Evolutionary conservation across 441 rosid species (phyloP), one percentile per base, ranked within the genome.

Genomic region (Flueggea neowawraea): DNA sequence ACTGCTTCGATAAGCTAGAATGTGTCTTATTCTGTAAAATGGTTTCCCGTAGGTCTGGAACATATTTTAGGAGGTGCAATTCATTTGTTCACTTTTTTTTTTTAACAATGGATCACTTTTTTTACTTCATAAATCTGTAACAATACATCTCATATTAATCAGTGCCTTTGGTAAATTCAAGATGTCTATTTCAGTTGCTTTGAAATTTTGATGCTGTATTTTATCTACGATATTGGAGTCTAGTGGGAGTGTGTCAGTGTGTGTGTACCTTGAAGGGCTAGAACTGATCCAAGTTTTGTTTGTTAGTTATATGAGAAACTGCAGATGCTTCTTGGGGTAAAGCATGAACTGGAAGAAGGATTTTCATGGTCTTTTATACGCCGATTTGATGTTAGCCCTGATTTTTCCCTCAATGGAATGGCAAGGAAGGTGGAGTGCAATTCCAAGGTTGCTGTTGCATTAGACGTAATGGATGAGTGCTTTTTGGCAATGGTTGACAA

Each of bases 381-480:
- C 31, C 95, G 96, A 44, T 85, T 64, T 81, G 91, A 82, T 72
- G 65, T 84, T 68, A 71, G 75, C 55, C 45, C 77, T 54, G 90
- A 87, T 73, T 62, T 72, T 78, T 74, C 84, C 68, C 74, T 71
- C 28, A 60, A 33, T 76, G 87, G 82, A 67, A 68, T 75, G 62
- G 64, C 76, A 71, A 76, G 50, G 70, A 83, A 84, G 72, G 76
- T 91, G 55, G 90, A 85, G 69, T 74, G 89, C 82, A 95, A 91
- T 76, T 89, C 97, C 60, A 86, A 85, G 81, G 75, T 86, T 72
- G 97, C 97, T 56, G 97, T 91, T 78, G 98, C 98, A 16, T 78
- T 86, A 60, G 72, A 77, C 55, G 72, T 95, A 60, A 91, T 95
- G 99, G 95, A 95, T 60, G 99, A 91, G 75, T 95, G 99, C 69